Evolutionary conservation across 768 basidiomycete species (phyloP), one percentile per base, ranked within the genome.

Genomic region (Boletellus ananas): DNA sequence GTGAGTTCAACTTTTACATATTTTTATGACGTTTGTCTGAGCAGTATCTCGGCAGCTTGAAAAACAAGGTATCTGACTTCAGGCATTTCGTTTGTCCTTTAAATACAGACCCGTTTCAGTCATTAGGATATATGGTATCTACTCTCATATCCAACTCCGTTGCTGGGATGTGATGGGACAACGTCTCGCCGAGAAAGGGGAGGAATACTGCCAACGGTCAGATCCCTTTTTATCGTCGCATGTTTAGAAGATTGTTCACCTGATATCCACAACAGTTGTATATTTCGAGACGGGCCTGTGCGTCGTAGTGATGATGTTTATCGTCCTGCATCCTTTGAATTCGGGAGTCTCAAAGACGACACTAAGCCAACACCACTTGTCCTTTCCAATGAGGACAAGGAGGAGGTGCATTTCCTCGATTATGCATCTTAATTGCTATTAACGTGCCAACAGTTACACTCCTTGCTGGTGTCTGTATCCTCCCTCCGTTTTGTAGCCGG

Each of bases 161-260:
- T 65, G 79, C 23, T 80, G 80, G 79, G 72, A 74, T 16, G 61
- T 68, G 0, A 61, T 82, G 40, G 71, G 74, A 1, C 58, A 60
- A 6, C 76, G 78, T 42, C 65, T 79, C 6, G 58, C 58, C 4
- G 63, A 70, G 4, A 75, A 69, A 38, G 78, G 80, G 18, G 73
- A 70, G 47, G 79, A 80, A 51, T 87, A 88, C 50, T 68, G 68
- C 25, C 65, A 66, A 18, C 73, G 83, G 83, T 80, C 37, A 51
- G 53, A 40, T 38, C 14, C 27, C 3, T 9, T 36, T 20, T 14
- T 20, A 7, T 36, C 12, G 13, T 3, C n/a, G 25, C 20, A 16
- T 6, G 23, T 31, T 29, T 29, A 29, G 33, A 20, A 20, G 9
- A 18, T 21, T 29, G 25, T 48, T 57, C 9, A 44, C 25, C 33